Evolutionary conservation across 2,329 filamentous ascomycete genomes (phyloP), one percentile per base, ranked within the genome.

Genomic region (Talaromyces sp.): DNA sequence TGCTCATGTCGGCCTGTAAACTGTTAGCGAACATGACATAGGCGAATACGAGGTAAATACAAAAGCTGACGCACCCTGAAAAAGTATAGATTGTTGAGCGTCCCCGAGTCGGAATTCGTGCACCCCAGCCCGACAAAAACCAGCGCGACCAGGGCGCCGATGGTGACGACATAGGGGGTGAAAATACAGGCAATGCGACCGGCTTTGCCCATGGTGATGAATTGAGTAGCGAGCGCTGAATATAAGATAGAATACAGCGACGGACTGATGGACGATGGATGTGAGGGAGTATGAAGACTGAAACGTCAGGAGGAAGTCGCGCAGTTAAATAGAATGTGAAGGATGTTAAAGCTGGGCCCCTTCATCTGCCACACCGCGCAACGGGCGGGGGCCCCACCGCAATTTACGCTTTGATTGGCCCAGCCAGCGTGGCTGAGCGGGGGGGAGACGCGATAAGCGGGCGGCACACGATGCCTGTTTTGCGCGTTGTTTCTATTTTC

Each of bases 121-220:
- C 84, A 84, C 39, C 84, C 84, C 57, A 86, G 67, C 65, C 84
- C 82, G 58, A 88, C 80, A 44, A 88, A 72, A 55, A 84, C 69
- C 59, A 87, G 75, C 68, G 89, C 89, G 69, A 95, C 79, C 70
- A 97, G 81, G 62, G 90, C 88, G 65, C 84, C 89, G 69, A 95
- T 78, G 22, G 91, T 93, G 71, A 96, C 84, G 66, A 85, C 81
- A 78, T 96, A 92, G 63, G 93, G 93, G 80, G 92, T 81, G 77
- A 90, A 85, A 78, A 98, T 95, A 79, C 92, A 97, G 75, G 90
- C 81, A 70, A 93, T 86, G 72, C 93, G 86, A 68, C 91, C 93
- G 72, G 85, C 82, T 78, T 88, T 87, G 65, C 86, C 87, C 88
- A 90, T 90, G 42, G 13, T 53, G 27, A 4, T 2, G 28, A 13